phyloP scores from a whole-genome alignment of 1,284 basidiomycete species.

The Malassezia cuniculi region DNA sequence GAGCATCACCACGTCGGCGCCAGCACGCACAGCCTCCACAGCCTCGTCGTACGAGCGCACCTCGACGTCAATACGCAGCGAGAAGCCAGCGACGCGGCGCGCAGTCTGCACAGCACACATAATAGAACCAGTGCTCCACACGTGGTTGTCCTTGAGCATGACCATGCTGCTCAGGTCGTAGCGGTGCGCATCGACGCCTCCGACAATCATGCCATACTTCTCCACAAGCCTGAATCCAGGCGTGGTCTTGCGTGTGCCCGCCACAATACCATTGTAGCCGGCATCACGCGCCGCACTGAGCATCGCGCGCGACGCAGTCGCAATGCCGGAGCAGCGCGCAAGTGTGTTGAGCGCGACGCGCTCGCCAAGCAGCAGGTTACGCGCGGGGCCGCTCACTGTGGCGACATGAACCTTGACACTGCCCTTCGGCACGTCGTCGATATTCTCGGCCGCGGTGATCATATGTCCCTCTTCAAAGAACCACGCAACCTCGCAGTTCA shows the following conservation, averaged over 20 bases:
- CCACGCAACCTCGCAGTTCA: constrained; percentile 92
- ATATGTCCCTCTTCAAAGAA: constrained; percentile 69
- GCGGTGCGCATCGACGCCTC: constrained; percentile 90
- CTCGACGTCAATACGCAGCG: constrained; percentile 83
- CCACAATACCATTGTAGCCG: constrained; percentile 77
- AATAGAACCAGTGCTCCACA: constrained; percentile 95
- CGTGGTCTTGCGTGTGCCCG: constrained; percentile 93
- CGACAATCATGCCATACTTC: constrained; percentile 97
- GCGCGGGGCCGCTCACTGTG: constrained; percentile 74
- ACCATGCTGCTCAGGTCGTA: constrained; percentile 97
- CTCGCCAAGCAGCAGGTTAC: constrained; percentile 83
- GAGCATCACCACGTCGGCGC: constrained; percentile 94
- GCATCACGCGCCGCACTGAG: constrained; percentile 64
- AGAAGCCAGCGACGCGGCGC: constrained; percentile 80
- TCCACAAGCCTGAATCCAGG: constrained; percentile 92
- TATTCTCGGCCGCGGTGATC: constrained; percentile 28
- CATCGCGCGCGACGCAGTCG: constrained; percentile 74
- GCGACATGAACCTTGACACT: constrained; percentile 62
- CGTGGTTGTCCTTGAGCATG: constrained; percentile 99
- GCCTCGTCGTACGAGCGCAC: constrained; percentile 78
- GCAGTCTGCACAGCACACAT: constrained; percentile 72
- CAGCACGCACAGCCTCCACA: constrained; percentile 85
- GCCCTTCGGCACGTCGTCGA: neutral
- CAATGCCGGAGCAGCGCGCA: constrained; percentile 89
- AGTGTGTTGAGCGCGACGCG: constrained; percentile 85